These are phyloP conservation scores for Pseudogymnoascus sp. DNA, from an alignment of 2,329 filamentous ascomycete genomes.

Conservation along the genomic window DNA sequence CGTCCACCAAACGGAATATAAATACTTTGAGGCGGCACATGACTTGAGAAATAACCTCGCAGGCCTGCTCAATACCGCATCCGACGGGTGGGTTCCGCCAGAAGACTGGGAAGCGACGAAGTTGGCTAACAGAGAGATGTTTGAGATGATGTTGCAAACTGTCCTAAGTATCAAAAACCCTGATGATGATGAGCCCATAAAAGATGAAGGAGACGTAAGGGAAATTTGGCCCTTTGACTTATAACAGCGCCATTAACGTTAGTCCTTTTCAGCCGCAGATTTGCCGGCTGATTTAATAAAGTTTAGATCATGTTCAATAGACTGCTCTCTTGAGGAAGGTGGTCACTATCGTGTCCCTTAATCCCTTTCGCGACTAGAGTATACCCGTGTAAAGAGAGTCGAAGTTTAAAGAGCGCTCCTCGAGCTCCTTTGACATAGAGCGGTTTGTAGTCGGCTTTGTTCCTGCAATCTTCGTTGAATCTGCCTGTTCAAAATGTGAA, in stretches of 20 bases:
- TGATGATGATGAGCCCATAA: background rate
- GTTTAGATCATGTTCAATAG: background rate
- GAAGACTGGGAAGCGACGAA: conserved; percentile 18
- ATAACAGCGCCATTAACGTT: background rate
- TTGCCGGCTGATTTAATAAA: background rate
- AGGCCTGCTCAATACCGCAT: conserved; percentile 12
- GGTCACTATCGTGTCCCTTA: background rate
- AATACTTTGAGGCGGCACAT: conserved; percentile 17
- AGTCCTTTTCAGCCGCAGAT: background rate
- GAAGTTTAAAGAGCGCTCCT: conserved; percentile 25
- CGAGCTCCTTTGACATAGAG: conserved; percentile 23
- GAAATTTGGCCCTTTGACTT: conserved; percentile 5
- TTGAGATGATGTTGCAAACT: conserved; percentile 9
- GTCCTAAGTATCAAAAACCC: background rate
- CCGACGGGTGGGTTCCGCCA: conserved; percentile 20
- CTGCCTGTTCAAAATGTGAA: no score
- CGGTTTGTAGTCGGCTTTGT: conserved; percentile 16
- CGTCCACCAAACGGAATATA: conserved; percentile 14
- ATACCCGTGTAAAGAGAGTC: conserved; percentile 22
- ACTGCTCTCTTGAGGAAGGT: background rate
- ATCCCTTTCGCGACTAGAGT: background rate
- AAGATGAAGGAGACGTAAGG: background rate
- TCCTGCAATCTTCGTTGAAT: background rate
- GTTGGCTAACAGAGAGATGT: conserved; percentile 9
- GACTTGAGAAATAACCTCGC: conserved; percentile 15